Conservation (phyloP, 768 basidiomycete species). For the Mycena epipterygia region DNA sequence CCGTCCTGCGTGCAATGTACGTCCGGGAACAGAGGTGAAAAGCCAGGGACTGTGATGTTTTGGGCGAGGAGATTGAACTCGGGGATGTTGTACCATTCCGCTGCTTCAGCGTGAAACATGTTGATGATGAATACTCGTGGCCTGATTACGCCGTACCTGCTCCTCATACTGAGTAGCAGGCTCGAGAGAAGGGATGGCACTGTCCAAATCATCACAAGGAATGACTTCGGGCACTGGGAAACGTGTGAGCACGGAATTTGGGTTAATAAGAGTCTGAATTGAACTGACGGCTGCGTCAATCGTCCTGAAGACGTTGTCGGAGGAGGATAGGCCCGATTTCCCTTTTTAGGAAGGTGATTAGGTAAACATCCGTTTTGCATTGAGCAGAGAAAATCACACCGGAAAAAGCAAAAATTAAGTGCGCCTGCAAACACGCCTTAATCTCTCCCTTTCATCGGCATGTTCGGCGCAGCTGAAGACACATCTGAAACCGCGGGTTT, state of each 20-base stretch:
- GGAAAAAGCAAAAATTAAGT: too few relatives aligned
- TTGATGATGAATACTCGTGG: slow-evolving; percentile 24
- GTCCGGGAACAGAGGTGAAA: slow-evolving; percentile 52
- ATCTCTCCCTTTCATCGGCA: too few relatives aligned
- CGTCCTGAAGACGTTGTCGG: too few relatives aligned
- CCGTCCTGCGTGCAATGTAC: slow-evolving; percentile 48
- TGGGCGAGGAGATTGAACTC: slow-evolving; percentile 44
- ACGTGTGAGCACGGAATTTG: not conserved
- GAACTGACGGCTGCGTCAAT: too few relatives aligned
- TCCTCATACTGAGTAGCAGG: slow-evolving; percentile 13
- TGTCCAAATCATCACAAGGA: slow-evolving; percentile 16
- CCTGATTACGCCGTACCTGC: slow-evolving; percentile 13
- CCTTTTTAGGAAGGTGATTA: too few relatives aligned
- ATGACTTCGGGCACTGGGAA: not conserved
- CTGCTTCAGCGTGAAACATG: slow-evolving; percentile 28
- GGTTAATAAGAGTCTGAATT: too few relatives aligned
- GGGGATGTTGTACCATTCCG: slow-evolving; percentile 40
- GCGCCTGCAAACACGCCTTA: too few relatives aligned
- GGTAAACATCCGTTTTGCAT: too few relatives aligned
- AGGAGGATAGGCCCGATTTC: too few relatives aligned
- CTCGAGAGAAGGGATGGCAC: slow-evolving; percentile 8
- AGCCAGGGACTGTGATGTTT: slow-evolving; percentile 49
- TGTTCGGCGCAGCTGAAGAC: too few relatives aligned
- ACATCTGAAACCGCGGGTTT: too few relatives aligned
- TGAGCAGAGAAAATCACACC: too few relatives aligned